phyloP scores from a whole-genome alignment of 2,329 filamentous ascomycete genomes.

The Arthrobotrys iridis region DNA sequence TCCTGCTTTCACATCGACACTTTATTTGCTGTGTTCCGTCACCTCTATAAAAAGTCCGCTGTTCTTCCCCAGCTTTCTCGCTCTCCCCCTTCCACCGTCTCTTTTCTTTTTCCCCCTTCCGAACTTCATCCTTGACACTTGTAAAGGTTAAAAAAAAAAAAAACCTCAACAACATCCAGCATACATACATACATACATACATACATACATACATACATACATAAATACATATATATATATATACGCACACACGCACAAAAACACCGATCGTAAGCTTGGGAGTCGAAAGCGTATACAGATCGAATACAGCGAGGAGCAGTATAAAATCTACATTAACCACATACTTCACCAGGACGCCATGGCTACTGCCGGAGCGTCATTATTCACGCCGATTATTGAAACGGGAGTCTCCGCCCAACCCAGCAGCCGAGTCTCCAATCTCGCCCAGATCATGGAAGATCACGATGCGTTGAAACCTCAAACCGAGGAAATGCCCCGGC shows the following conservation, averaged over 20 bases:
- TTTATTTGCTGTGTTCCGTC: neutral
- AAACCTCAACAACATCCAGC: neutral
- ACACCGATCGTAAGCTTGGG: neutral
- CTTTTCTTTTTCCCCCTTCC: constrained; percentile 28
- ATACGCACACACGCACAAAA: neutral
- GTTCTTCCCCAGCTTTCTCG: constrained; percentile 22
- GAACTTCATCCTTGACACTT: constrained; percentile 13
- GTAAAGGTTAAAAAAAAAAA: constrained; percentile 18
- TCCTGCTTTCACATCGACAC: neutral
- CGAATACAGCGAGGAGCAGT: neutral
- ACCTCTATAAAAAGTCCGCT: constrained; percentile 7
- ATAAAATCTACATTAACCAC: neutral
- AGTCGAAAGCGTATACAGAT: neutral
- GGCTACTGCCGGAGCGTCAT: constrained; percentile 47
- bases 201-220: neutral
- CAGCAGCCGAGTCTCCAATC: constrained; percentile 44
- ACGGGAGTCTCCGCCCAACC: constrained; percentile 48
- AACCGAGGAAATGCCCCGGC: constrained; percentile 79
- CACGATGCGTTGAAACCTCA: constrained; percentile 52
- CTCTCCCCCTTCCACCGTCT: neutral
- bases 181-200: neutral
- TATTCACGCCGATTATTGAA: constrained; percentile 53
- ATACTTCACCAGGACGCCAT: constrained; percentile 27
- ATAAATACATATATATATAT: neutral
- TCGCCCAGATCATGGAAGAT: constrained; percentile 53